Percentiles rank a stretch among this genome's conserved stretches.
Evolutionary conservation across 2,329 filamentous ascomycete genomes (phyloP).

Genomic region (Graphium sp.): DNA sequence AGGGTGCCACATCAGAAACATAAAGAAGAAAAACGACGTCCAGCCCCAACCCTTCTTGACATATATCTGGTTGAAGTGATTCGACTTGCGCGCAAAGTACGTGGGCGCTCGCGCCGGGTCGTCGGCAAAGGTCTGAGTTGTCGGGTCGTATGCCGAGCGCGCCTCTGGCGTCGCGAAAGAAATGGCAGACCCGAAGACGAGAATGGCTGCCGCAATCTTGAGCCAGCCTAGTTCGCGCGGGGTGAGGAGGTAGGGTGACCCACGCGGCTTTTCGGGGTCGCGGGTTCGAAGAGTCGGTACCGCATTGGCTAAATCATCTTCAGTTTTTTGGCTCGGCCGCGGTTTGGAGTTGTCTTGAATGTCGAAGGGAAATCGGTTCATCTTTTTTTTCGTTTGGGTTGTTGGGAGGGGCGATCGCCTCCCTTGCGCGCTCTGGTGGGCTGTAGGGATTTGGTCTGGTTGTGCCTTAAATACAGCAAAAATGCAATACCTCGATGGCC

Average conservation of each 20-base stretch:
- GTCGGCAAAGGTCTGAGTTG: slow-evolving; percentile 45
- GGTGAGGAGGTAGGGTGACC: slow-evolving; percentile 54
- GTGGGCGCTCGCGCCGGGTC: slow-evolving; percentile 44
- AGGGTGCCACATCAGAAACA: slow-evolving; percentile 56
- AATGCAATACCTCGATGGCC: no score
- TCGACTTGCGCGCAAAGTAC: slow-evolving; percentile 90
- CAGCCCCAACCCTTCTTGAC: slow-evolving; percentile 94
- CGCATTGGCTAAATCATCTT: no score
- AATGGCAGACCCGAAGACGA: slow-evolving; percentile 71
- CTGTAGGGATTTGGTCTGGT: no score
- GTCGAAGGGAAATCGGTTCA: no score
- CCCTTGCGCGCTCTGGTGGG: no score
- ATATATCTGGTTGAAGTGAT: slow-evolving; percentile 82
- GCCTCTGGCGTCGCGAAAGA: slow-evolving; percentile 59
- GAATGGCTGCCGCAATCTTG: slow-evolving; percentile 55
- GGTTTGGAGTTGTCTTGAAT: neutral
- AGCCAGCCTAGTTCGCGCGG: slow-evolving; percentile 49
- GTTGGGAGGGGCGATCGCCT: no score
- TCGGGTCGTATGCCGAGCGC: slow-evolving; percentile 45
- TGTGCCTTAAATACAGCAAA: no score
- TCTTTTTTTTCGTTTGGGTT: no score
- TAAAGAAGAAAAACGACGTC: slow-evolving; percentile 59
- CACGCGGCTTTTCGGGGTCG: slow-evolving; percentile 18
- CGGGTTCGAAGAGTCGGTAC: neutral
- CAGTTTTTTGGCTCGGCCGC: neutral